Base-by-base conservation (phyloP, 805 yeast genomes). In the Starmerella vitae region DNA sequence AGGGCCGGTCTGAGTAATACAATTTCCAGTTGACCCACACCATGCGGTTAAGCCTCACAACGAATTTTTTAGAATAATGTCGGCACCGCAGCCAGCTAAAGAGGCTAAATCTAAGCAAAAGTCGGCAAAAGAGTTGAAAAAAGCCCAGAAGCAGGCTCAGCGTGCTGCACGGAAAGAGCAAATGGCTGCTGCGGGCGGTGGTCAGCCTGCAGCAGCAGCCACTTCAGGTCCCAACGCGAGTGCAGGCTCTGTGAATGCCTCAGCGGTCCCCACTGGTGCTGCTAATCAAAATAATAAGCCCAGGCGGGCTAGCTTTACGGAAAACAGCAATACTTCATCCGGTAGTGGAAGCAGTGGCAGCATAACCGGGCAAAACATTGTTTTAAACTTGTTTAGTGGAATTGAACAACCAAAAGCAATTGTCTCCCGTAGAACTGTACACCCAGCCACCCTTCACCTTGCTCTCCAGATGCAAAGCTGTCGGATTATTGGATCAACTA, bases 121-220 rank as follows among this genome's bases (percentile, higher is more conserved):
- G 30, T 35, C 44, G n/a, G 32, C 82, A 48, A 85, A 84, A 52
- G 93, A 86, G 58, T 66, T 83, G 45, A 86, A 84, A 57, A 86
- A 85, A 65, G 74, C 74, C 51, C 94, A 85, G 54, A 86, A 88
- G 62, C 91, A 91, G 12, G 93, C 91, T 29, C 82, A 83, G 57
- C 70, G 97, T 57, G 91, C 94, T 2, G 94, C 94, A 2, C 74
- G 76, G 47, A 85, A 82, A 55, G 80, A 71, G 48, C 77, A 75
- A 6, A 70, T 65, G 36, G 85, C 37, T 5, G 31, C 48, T n/a
- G 37, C 46, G 2, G 45, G 41, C 36, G 39, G 38, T 38, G 34
- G 37, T 35, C 41, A 29, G 14, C 19, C 37, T 17, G 78, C 25
- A 47, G 48, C 53, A 4, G 62, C 30, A 7, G n/a, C 30, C n/a